Evolutionary conservation across 1,284 basidiomycete genomes (phyloP), one percentile per base, ranked within the genome.

Genomic region (Somion occarium): DNA sequence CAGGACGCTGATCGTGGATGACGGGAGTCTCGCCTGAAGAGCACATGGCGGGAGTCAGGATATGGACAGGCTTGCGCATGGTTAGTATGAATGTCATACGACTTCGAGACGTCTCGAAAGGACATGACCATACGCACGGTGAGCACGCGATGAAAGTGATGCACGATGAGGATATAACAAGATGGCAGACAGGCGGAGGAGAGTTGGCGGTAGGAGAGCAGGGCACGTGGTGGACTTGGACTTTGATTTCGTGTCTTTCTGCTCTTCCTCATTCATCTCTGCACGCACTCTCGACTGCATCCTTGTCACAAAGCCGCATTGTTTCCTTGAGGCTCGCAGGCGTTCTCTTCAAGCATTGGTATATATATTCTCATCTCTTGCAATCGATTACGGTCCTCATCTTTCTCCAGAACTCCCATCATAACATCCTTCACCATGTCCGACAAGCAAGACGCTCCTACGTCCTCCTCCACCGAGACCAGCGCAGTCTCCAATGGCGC

Each of bases 381-480:
- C 30, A 7, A 34, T 34, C 30, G 7, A 15, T 34, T 15, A 7
- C 30, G 15, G 15, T 19, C 18, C 18, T 9, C 39, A 5, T 41
- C 39, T 41, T 19, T 15, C 18, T 41, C 39, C 39, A 15, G n/a
- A 7, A 41, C 39, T 19, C 15, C 7, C 9, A 15, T 22, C 39
- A 9, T 5, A 5, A 5, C 39, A 41, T 15, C 39, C 39, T 22
- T 41, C 39, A 54, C 53, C 61, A 87, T 87, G 85, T 70, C 81
- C 56, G 84, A 86, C 59, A 83, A 80, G 70, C 64, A 74, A 61
- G 80, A 85, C 67, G 75, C 75, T 59, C 75, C 75, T 51, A 76
- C 75, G 27, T 75, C 80, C 50, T 69, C 75, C 13, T 74, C 79
- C 48, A 76, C 73, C 58, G 82, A 83, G 58, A 69, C 75, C 48